Evolutionary conservation across 768 basidiomycete genomes (phyloP).

Genomic region (Termitomyces sp.): DNA sequence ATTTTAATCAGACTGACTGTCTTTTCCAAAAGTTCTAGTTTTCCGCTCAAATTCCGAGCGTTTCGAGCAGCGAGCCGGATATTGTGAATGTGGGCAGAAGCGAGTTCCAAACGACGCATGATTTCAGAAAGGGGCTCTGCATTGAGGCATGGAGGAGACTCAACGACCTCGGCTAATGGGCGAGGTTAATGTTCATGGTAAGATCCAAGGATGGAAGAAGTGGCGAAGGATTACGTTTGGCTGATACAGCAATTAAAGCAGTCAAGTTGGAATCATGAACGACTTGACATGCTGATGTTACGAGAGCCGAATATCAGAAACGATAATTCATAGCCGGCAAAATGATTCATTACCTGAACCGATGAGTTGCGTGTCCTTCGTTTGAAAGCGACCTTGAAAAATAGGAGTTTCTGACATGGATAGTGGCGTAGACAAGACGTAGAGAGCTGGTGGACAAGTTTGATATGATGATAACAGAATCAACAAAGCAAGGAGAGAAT

Average conservation of each 20-base stretch:
- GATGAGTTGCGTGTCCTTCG: too few relatives aligned
- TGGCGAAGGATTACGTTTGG: background rate
- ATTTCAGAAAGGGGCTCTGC: background rate
- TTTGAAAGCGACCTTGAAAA: background rate
- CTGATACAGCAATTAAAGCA: background rate
- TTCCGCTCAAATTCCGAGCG: background rate
- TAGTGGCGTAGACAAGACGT: too few relatives aligned
- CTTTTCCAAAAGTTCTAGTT: constrained; percentile 3
- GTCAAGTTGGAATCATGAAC: background rate
- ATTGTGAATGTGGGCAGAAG: constrained; percentile 2
- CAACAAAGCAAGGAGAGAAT: background rate
- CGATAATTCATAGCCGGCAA: background rate
- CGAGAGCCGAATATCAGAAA: background rate
- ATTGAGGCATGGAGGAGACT: background rate
- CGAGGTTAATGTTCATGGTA: background rate
- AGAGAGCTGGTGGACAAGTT: background rate
- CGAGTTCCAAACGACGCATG: constrained; percentile 1
- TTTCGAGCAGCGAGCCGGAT: background rate
- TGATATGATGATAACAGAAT: background rate
- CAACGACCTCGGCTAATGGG: background rate
- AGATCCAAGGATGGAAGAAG: background rate
- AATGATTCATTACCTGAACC: background rate
- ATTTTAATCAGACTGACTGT: background rate
- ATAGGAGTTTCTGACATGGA: background rate
- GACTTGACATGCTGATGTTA: background rate